Evolutionary conservation across 2,329 filamentous ascomycete species (phyloP).

Genomic region (Neonectria magnoliae): DNA sequence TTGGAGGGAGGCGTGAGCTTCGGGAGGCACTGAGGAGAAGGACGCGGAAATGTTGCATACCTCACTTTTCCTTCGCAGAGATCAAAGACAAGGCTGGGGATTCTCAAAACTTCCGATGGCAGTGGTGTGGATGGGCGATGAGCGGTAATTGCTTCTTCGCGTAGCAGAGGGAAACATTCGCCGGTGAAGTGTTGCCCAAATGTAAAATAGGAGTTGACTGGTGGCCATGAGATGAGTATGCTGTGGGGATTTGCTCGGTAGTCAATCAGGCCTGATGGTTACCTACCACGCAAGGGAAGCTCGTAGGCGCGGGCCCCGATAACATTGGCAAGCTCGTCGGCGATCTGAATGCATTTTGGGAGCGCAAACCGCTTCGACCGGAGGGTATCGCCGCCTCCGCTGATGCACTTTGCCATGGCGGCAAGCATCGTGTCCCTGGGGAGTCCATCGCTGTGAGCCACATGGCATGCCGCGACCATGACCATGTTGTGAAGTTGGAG

Average conservation of each 20-base stretch:
- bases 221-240: conserved; percentile 28
- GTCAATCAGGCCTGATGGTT: conserved; percentile 14
- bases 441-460: conserved; percentile 37
- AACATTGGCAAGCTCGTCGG: conserved; percentile 38
- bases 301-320: conserved; percentile 39
- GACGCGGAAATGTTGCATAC: conserved; percentile 22
- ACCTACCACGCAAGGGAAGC: conserved; percentile 40
- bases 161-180: conserved; percentile 40
- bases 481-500: conserved; percentile 41
- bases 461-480: conserved; percentile 40
- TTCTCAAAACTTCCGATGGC: conserved; percentile 36
- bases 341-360: conserved; percentile 42
- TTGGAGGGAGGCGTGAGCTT: conserved; percentile 24
- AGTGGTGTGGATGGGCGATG: conserved; percentile 36
- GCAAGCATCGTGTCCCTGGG: conserved; percentile 33
- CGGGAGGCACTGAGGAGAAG: neutral
- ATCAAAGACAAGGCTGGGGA: conserved; percentile 38
- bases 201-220: conserved; percentile 41
- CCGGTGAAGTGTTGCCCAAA: conserved; percentile 41
- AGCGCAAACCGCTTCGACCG: conserved; percentile 41
- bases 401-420: conserved; percentile 40
- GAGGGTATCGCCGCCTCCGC: conserved; percentile 39
- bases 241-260: conserved; percentile 14
- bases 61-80: conserved; percentile 39
- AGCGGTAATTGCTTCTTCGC: conserved; percentile 35